These are phyloP conservation scores for Sutorius eximius DNA, from an alignment of 1,284 basidiomycete species.

Conservation along the genomic window DNA sequence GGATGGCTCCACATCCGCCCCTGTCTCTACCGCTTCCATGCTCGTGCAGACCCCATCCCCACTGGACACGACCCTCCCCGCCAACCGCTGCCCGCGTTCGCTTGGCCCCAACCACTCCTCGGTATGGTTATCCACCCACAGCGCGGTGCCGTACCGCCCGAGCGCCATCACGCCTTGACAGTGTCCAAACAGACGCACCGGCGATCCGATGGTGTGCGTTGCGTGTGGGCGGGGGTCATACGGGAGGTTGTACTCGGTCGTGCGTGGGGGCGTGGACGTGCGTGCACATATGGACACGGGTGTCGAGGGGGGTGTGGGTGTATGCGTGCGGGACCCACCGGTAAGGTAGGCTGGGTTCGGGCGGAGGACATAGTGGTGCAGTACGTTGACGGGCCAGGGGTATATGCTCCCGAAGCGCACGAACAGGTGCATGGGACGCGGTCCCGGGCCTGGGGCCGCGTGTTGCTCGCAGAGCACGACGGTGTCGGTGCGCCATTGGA, in stretches of 20 bases:
- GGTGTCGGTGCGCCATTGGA: conserved; percentile 57
- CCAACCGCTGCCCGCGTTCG: conserved; percentile 58
- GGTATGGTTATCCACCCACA: conserved; percentile 65
- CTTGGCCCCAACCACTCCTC: conserved; percentile 47
- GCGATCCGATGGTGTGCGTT: conserved; percentile 51
- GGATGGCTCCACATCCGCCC: neutral
- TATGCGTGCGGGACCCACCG: neutral
- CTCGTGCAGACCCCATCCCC: no score
- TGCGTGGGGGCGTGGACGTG: neutral
- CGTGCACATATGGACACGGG: neutral
- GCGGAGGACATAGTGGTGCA: conserved; percentile 58
- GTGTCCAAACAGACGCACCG: conserved; percentile 57
- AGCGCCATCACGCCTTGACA: conserved; percentile 47
- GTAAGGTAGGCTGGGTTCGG: conserved; percentile 42
- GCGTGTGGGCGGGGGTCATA: conserved; percentile 44
- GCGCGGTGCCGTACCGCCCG: conserved; percentile 57
- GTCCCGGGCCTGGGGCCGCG: neutral
- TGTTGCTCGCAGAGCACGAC: conserved; percentile 39
- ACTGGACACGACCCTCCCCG: conserved; percentile 39
- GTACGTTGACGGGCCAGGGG: conserved; percentile 67
- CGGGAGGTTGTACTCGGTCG: conserved; percentile 42
- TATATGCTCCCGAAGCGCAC: conserved; percentile 59
- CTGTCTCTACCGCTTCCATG: neutral
- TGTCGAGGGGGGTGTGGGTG: neutral
- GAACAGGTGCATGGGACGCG: conserved; percentile 48